These are phyloP conservation scores for Exophiala xenobiotica DNA, from an alignment of 2,329 filamentous ascomycete genomes.

Conservation along the genomic window DNA sequence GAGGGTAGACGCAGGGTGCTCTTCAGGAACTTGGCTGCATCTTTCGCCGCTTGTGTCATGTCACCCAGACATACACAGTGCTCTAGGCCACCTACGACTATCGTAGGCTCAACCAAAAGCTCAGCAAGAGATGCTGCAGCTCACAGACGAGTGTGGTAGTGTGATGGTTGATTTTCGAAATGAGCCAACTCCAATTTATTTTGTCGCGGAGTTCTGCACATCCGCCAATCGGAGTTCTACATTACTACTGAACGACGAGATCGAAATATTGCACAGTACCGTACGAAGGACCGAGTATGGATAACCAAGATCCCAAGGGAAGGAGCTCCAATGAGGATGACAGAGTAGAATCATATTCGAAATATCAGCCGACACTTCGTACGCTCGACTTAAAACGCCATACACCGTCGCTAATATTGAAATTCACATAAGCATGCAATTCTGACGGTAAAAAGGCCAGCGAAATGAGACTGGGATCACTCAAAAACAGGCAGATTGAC, in stretches of 20 bases:
- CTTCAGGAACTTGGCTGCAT: constrained; percentile 61
- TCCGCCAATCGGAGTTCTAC: constrained; percentile 1
- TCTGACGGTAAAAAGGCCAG: background rate
- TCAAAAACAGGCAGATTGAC: background rate
- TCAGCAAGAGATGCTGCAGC: no score
- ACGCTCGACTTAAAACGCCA: background rate
- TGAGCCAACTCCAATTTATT: no score
- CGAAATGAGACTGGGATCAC: background rate
- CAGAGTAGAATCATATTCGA: background rate
- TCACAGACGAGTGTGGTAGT: no score
- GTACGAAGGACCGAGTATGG: no score
- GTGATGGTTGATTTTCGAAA: no score
- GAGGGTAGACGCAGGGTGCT: constrained; percentile 73
- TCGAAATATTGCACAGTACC: no score
- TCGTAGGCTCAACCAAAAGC: no score
- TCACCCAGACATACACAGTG: constrained; percentile 20
- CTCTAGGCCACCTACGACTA: no score
- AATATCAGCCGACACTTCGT: background rate
- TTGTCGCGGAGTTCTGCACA: no score
- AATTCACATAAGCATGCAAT: background rate
- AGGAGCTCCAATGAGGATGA: background rate
- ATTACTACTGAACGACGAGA: no score
- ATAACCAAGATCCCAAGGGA: no score
- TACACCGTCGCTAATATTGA: constrained; percentile 10
- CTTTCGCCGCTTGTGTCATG: constrained; percentile 33